Base-by-base conservation (phyloP, 768 basidiomycete species). In the Thelephora aurantiotincta region DNA sequence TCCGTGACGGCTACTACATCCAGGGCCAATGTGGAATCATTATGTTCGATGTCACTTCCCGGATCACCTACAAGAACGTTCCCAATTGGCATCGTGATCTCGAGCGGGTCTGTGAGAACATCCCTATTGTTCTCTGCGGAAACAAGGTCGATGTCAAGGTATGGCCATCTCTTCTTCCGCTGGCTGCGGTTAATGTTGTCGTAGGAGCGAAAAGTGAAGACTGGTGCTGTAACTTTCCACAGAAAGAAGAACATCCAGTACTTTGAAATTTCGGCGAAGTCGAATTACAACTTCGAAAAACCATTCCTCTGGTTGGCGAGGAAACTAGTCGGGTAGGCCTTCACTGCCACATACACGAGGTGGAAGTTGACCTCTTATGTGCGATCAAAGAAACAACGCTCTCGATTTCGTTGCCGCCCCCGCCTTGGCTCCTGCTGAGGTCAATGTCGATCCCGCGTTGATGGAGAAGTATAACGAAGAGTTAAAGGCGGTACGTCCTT, bases 71-170 rank as follows among this genome's bases (percentile, higher is more conserved):
- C 75, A 98, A 98, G 76, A 98, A 97, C 65, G 96, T 99, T 33
- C 96, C 96, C 57, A 99, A 98, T 77, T 99, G 96, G 96, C 94
- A 98, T 75, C 87, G 96, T 62, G 96, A 99, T 67, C 85, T 92
- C 58, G 96, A 98, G 73, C 90, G 96, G 53, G 96, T 99, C 48
- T 99, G 96, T 69, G 96, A 99, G 73, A 96, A 91, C 73, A 99
- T 99, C 61, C 96, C 96, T 52, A 96, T 98, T 61, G 96, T 99
- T 22, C 79, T 99, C 42, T 98, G 96, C 66, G 96, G 96, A 57
- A 99, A 98, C 80, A 99, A 99, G 68, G 96, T 98, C 51, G 96
- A 99, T 63, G 94, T 99, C 57, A 99, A 99, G 79, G 94, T 90
- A 14, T 47, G 78, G 37, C 43, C 26, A 26, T 14, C n/a, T 14